Base-by-base conservation (phyloP, 2,329 filamentous ascomycete species). In the Aspergillus niger region DNA sequence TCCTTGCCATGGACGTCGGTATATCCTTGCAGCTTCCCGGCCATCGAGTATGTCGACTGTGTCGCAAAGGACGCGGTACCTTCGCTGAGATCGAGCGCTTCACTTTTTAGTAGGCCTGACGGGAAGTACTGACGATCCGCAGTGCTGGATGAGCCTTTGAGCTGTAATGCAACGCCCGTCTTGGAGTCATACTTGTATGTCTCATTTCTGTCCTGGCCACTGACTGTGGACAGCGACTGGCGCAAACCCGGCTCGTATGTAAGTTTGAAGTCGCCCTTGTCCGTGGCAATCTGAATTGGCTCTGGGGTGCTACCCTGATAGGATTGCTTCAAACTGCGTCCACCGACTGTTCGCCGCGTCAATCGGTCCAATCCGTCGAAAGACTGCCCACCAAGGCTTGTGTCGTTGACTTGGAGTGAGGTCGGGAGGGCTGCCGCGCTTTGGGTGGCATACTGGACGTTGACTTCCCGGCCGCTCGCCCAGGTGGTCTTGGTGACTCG, bases 21-120 rank as follows among this genome's bases (percentile, higher is more conserved):
- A 30, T 59, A 60, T 10, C 30, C 15, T 17, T 48, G 59, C 15
- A 56, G 47, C 22, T 59, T 63, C 5, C 59, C 53, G 6, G 22
- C 50, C 41, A 65, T 59, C 8, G 63, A 62, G 36, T 65, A 61
- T 1, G 17, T 11, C 5, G 24, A 50, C 3, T 57, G 8, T 0
- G 26, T 8, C 8, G 28, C 38, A 26, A 49, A 49, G 15, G 41
- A 11, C 17, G 26, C 22, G 13, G 2, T 5, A 50, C 26, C 26
- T n/a, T 32, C 28, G 28, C 28, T 8, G 28, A 43, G 8, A 8
- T 43, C 39, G n/a, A 43, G n/a, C 3, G 39, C 17, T 43, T 43
- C 39, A n/a, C 17, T 11, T 26, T 10, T 17, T 24, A 30, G 28
- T 30, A 50, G n/a, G 15, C 48, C 10, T 11, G 48, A 50, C 26